phyloP scores from a whole-genome alignment of 345 rosid genomes.

The Ricinus communis region DNA sequence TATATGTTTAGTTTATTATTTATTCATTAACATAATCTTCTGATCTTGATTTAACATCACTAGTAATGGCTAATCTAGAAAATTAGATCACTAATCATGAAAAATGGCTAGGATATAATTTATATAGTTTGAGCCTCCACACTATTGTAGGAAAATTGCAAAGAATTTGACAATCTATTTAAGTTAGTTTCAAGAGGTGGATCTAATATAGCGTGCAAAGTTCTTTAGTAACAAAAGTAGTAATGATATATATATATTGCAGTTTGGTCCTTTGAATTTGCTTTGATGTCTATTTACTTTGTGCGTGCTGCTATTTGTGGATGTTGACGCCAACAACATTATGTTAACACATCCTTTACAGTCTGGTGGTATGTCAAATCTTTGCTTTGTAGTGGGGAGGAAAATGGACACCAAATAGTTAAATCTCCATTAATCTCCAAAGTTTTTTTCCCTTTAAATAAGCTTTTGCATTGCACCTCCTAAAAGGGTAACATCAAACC shows the following conservation, averaged over 20 bases:
- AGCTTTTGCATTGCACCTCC: conserved; percentile 16
- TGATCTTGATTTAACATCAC: too few relatives aligned
- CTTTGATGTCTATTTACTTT: conserved; percentile 8
- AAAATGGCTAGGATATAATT: too few relatives aligned
- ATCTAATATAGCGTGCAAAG: too few relatives aligned
- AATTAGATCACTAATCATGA: too few relatives aligned
- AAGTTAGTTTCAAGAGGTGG: too few relatives aligned
- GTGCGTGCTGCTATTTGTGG: conserved; percentile 17
- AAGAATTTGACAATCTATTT: too few relatives aligned
- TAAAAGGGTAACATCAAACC: conserved; percentile 12
- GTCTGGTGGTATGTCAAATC: conserved; percentile 43
- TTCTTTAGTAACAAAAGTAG: too few relatives aligned
- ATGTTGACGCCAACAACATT: conserved; percentile 25
- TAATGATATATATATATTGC: neutral
- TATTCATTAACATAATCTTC: too few relatives aligned
- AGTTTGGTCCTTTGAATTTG: neutral
- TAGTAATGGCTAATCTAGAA: too few relatives aligned
- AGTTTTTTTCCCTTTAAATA: conserved; percentile 17
- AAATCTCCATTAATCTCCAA: conserved; percentile 13
- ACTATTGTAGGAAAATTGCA: too few relatives aligned
- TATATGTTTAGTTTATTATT: too few relatives aligned
- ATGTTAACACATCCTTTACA: conserved; percentile 37
- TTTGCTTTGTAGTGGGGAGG: conserved; percentile 19
- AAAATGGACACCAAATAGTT: neutral
- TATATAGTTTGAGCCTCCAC: too few relatives aligned